Percentiles rank a stretch among this genome's conserved stretches.
Conservation (phyloP, 345 rosid genomes). For the Geranium rotundifolium region DNA sequence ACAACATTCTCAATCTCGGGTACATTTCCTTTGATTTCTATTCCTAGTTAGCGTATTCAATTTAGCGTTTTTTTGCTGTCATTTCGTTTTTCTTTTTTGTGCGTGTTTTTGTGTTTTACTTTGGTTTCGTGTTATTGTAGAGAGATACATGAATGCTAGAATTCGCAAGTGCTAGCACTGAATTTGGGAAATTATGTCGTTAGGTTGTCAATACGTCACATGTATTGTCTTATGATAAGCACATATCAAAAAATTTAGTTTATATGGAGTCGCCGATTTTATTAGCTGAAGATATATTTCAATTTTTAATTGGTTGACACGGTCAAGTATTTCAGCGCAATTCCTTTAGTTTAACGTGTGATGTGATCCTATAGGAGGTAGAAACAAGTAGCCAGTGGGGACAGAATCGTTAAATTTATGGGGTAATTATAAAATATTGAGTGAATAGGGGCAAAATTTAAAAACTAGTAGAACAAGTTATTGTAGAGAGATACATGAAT, state of each 20-base stretch:
- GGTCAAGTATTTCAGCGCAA: too few species aligned
- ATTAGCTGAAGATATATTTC: not conserved
- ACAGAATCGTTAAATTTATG: too few species aligned
- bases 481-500: not conserved
- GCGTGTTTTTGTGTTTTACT: too few species aligned
- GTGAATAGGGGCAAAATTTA: too few species aligned
- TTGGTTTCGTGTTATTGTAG: not conserved
- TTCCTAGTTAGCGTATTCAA: slow-evolving; percentile 9
- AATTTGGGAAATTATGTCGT: not conserved
- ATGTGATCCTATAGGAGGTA: too few species aligned
- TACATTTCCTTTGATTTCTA: slow-evolving; percentile 24
- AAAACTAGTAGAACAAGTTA: not conserved
- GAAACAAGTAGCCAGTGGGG: too few species aligned
- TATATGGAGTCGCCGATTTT: not conserved
- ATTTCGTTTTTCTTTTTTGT: too few species aligned
- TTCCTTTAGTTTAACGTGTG: too few species aligned
- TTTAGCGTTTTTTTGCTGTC: not conserved
- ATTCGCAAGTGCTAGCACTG: not conserved
- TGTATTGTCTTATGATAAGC: not conserved
- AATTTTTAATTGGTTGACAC: too few species aligned
- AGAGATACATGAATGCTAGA: not conserved
- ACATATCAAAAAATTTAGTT: too few species aligned
- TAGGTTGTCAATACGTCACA: not conserved
- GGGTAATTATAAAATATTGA: too few species aligned
- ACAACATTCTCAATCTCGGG: slow-evolving; percentile 84